phyloP scores from a whole-genome alignment of 1,284 basidiomycete genomes.

The Stygiomarasmius scandens region DNA sequence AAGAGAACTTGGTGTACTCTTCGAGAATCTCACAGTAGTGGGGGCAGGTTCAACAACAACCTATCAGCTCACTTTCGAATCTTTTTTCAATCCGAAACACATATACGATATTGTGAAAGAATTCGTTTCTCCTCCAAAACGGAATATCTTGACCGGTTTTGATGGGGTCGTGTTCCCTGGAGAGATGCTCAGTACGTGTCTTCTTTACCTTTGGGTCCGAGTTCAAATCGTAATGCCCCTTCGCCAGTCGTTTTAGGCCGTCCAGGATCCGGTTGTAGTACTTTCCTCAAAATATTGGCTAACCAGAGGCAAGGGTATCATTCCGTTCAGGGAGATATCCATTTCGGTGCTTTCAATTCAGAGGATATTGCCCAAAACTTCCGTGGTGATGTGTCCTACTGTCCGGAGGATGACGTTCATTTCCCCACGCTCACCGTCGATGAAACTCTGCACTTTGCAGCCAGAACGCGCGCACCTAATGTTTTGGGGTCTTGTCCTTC shows the following conservation, averaged over 20 bases:
- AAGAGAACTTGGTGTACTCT: slow-evolving; percentile 45
- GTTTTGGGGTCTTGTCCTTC: slow-evolving; percentile 32
- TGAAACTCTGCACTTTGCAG: slow-evolving; percentile 62
- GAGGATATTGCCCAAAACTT: slow-evolving; percentile 49
- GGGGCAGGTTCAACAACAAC: slow-evolving; percentile 47
- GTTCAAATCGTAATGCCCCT: neutral
- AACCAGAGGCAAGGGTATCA: slow-evolving; percentile 58
- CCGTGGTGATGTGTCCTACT: slow-evolving; percentile 64
- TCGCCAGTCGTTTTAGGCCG: slow-evolving; percentile 55
- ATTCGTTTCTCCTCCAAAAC: slow-evolving; percentile 43
- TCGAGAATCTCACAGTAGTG: slow-evolving; percentile 50
- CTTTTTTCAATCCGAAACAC: slow-evolving; percentile 42
- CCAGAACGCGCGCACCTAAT: slow-evolving; percentile 54
- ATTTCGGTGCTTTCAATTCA: too few relatives aligned
- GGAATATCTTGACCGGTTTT: slow-evolving; percentile 49
- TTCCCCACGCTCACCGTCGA: slow-evolving; percentile 72
- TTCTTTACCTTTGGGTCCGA: neutral
- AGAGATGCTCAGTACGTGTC: slow-evolving; percentile 51
- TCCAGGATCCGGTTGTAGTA: slow-evolving; percentile 61
- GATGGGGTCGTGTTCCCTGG: slow-evolving; percentile 55
- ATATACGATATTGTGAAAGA: slow-evolving; percentile 32
- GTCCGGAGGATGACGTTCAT: slow-evolving; percentile 69
- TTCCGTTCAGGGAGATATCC: slow-evolving; percentile 55
- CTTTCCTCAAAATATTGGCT: slow-evolving; percentile 61
- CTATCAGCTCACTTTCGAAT: slow-evolving; percentile 46